Conservation (phyloP, 108 stramenopile species). For the Fragilaria crotonensis region DNA sequence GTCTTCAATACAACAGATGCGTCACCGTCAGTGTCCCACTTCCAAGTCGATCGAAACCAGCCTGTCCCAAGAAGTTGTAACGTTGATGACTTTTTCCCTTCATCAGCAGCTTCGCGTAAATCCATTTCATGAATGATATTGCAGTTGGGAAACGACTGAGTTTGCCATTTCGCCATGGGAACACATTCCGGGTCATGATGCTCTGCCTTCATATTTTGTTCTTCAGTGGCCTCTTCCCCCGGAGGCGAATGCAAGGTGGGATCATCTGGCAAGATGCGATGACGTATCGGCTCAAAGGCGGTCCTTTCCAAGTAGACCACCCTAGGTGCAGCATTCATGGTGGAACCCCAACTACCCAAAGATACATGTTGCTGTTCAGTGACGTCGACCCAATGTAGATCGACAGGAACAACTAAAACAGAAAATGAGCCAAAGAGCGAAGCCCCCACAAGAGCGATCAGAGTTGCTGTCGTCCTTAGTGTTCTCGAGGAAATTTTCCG, state of each 20-base stretch:
- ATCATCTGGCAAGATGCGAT: slow-evolving; percentile 3
- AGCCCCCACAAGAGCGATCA: not conserved
- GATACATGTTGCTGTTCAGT: not conserved
- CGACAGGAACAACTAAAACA: not conserved
- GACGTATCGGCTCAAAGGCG: not conserved
- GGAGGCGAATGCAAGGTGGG: slow-evolving; percentile 6
- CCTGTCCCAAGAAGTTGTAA: slow-evolving; percentile 65
- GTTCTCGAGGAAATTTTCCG: not conserved
- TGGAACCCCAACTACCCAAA: not conserved
- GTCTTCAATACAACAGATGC: slow-evolving; percentile 69
- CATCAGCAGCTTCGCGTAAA: slow-evolving; percentile 16
- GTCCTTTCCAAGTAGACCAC: not conserved
- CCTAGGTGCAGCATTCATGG: not conserved
- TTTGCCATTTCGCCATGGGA: slow-evolving; percentile 64
- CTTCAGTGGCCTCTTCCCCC: not conserved
- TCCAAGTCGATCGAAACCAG: slow-evolving; percentile 82
- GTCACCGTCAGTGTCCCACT: slow-evolving; percentile 22
- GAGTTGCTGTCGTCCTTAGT: not conserved
- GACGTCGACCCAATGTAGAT: not conserved
- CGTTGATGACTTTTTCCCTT: too few species aligned
- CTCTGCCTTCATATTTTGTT: not conserved
- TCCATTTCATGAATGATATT: slow-evolving; percentile 72
- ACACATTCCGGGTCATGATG: slow-evolving; percentile 26
- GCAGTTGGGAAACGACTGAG: slow-evolving; percentile 53
- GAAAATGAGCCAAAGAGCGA: not conserved